These are phyloP conservation scores for Cyclotella sp. DNA, from an alignment of 108 stramenopile species.

Conservation along the genomic window DNA sequence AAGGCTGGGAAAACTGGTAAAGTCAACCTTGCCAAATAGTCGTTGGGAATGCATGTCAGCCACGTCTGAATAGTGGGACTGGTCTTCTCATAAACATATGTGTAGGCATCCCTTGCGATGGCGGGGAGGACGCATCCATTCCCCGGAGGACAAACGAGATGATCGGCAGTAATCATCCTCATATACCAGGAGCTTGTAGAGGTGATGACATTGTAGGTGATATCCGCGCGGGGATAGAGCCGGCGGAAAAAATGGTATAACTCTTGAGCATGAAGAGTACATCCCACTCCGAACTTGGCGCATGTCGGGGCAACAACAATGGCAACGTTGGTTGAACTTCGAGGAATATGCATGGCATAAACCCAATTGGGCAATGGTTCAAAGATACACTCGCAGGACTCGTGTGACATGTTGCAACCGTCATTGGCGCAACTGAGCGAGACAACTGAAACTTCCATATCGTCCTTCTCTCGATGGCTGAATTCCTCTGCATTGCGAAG, in stretches of 20 bases:
- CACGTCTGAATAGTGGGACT: constrained; percentile 38
- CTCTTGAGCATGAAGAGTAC: constrained; percentile 38
- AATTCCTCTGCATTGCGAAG: constrained; percentile 42
- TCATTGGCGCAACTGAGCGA: constrained; percentile 35
- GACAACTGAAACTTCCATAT: constrained; percentile 43
- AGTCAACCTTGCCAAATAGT: constrained; percentile 26
- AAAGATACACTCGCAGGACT: constrained; percentile 24
- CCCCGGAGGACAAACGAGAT: constrained; percentile 38
- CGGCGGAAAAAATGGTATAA: constrained; percentile 33
- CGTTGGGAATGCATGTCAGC: constrained; percentile 28
- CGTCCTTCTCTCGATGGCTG: constrained; percentile 43
- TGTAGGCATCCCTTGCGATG: constrained; percentile 42
- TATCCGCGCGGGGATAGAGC: constrained; percentile 40
- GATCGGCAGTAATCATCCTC: constrained; percentile 45
- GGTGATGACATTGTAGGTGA: constrained; percentile 35
- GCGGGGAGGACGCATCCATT: constrained; percentile 39
- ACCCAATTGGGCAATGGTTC: constrained; percentile 42
- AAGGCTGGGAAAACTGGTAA: constrained; percentile 24
- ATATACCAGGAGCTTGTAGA: constrained; percentile 40
- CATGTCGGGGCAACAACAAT: constrained; percentile 42
- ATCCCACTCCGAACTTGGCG: constrained; percentile 44
- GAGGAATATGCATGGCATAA: constrained; percentile 42
- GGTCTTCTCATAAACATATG: constrained; percentile 37
- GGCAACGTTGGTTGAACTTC: constrained; percentile 41
- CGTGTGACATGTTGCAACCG: constrained; percentile 29